phyloP scores from a whole-genome alignment of 805 yeast species.

The Komagataella ulmi region DNA sequence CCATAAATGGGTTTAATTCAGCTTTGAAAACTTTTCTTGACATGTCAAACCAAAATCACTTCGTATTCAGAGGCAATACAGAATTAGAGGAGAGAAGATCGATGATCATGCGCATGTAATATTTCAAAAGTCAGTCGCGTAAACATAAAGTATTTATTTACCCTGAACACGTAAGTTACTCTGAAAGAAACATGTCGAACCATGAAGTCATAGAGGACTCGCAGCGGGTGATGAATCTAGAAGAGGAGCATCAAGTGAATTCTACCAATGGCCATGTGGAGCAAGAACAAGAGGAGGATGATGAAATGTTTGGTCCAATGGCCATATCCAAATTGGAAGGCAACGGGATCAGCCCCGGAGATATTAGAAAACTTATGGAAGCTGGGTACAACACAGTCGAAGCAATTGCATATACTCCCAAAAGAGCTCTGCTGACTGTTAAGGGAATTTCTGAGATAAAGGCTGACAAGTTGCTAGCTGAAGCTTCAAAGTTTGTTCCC shows the following conservation, averaged over 20 bases:
- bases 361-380: constrained; percentile 66
- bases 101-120: background rate
- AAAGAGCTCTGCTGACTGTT: constrained; percentile 58
- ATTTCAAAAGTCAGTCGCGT: constrained; percentile 1
- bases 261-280: background rate
- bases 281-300: constrained; percentile 23
- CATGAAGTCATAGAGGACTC: background rate
- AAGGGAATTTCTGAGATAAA: constrained; percentile 94
- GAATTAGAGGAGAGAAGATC: background rate
- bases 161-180: background rate
- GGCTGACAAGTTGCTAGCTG: constrained; percentile 73
- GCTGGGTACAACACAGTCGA: constrained; percentile 86
- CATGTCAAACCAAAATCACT: background rate
- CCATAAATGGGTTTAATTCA: background rate
- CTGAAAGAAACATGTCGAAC: background rate
- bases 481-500: constrained; percentile 80
- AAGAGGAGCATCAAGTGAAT: background rate
- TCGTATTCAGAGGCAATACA: background rate
- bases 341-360: constrained; percentile 74
- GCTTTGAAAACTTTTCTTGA: background rate
- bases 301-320: constrained; percentile 41
- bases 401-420: constrained; percentile 86
- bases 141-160: constrained; percentile 1
- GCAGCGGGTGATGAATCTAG: background rate
- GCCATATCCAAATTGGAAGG: constrained; percentile 47